Percentiles rank a stretch among this genome's conserved stretches.
These are phyloP conservation scores for Aureobasidium pullulans DNA, from an alignment of 2,329 filamentous ascomycete species.

Conservation along the genomic window DNA sequence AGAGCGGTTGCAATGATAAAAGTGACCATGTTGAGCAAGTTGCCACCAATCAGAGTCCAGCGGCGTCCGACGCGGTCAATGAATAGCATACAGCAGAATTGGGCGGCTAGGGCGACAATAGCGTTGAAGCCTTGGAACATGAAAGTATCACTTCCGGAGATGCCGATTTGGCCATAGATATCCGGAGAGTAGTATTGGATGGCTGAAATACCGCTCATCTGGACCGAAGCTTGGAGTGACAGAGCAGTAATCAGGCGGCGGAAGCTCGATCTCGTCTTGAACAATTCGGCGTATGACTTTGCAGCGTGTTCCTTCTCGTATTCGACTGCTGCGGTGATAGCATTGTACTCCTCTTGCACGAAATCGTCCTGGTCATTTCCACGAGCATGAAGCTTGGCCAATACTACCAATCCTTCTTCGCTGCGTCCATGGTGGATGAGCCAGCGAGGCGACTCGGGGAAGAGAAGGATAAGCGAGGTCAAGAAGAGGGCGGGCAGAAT, in stretches of 20 bases:
- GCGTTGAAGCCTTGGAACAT: slow-evolving; percentile 20
- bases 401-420: slow-evolving; percentile 29
- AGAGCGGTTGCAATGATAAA: slow-evolving; percentile 22
- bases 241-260: slow-evolving; percentile 23
- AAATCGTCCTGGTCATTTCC: slow-evolving; percentile 21
- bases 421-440: slow-evolving; percentile 32
- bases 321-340: slow-evolving; percentile 20
- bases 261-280: slow-evolving; percentile 19
- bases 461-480: slow-evolving; percentile 24
- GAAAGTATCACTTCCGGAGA: slow-evolving; percentile 17
- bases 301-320: slow-evolving; percentile 20
- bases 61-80: slow-evolving; percentile 21
- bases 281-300: slow-evolving; percentile 20
- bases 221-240: slow-evolving; percentile 22
- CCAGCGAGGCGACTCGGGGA: slow-evolving; percentile 41
- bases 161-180: slow-evolving; percentile 22
- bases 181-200: slow-evolving; percentile 25
- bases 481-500: slow-evolving; percentile 20
- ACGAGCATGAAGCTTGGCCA: slow-evolving; percentile 20
- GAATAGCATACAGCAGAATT: slow-evolving; percentile 36
- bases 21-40: slow-evolving; percentile 17
- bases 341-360: slow-evolving; percentile 22
- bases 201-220: slow-evolving; percentile 26
- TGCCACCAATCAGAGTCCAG: slow-evolving; percentile 20
- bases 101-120: slow-evolving; percentile 54